These are phyloP conservation scores for Cadophora gregata DNA, from an alignment of 2,329 filamentous ascomycete genomes.

Conservation along the genomic window DNA sequence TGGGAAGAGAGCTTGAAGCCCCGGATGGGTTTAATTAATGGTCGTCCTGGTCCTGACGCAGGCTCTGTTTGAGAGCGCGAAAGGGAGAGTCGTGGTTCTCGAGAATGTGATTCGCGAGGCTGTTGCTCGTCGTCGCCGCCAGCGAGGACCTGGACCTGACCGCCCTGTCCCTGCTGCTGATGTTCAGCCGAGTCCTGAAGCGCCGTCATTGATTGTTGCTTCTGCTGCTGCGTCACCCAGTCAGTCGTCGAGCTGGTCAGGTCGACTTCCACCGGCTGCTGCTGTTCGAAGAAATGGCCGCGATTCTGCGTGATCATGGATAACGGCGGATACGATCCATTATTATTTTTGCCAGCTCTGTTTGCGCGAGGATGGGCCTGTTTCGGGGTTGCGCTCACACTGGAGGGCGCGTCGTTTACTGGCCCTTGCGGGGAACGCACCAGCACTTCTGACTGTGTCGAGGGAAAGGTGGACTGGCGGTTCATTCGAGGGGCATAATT, in stretches of 20 bases:
- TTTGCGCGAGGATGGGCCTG: conserved; percentile 21
- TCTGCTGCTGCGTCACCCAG: conserved; percentile 41
- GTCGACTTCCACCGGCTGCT: conserved; percentile 26
- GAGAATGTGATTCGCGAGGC: conserved; percentile 14
- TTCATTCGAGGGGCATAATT: conserved; percentile 11
- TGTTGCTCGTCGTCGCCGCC: conserved; percentile 20
- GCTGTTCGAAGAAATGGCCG: conserved; percentile 22
- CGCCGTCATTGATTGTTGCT: conserved; percentile 33
- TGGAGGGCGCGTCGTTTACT: background rate
- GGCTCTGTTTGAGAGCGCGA: conserved; percentile 22
- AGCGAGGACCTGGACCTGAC: background rate
- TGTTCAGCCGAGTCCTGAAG: conserved; percentile 13
- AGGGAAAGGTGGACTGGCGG: conserved; percentile 13
- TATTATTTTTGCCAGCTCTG: conserved; percentile 19
- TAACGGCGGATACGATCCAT: conserved; percentile 34
- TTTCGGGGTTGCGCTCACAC: background rate
- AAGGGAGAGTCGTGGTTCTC: conserved; percentile 22
- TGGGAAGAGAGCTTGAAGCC: conserved; percentile 40
- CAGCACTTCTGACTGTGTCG: background rate
- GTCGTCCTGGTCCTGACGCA: conserved; percentile 30
- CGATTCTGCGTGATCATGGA: conserved; percentile 40
- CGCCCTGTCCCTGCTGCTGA: background rate
- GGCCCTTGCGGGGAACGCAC: background rate
- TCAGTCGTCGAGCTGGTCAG: conserved; percentile 35
- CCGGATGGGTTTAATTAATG: conserved; percentile 40